Evolutionary conservation across 2,329 filamentous ascomycete species (phyloP).

Genomic region (Fonsecaea multimorphosa): DNA sequence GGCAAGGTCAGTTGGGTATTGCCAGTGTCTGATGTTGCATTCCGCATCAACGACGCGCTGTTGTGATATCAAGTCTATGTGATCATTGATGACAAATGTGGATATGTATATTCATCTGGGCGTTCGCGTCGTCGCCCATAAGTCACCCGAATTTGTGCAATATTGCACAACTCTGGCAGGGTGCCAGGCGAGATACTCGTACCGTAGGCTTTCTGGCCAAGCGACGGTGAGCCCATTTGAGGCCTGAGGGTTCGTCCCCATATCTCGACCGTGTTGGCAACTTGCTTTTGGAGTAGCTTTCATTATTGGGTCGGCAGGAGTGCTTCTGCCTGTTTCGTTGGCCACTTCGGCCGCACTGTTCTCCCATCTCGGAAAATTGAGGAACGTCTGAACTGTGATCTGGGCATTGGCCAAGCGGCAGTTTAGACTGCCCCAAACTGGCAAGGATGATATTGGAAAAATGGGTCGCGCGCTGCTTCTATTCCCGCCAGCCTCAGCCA

Average conservation of each 20-base stretch:
- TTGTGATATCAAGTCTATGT: slow-evolving; percentile 6
- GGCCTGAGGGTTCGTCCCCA: neutral
- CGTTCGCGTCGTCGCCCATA: neutral
- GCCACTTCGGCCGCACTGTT: neutral
- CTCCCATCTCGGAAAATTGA: slow-evolving; percentile 4
- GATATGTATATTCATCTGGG: neutral
- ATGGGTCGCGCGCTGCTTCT: slow-evolving; percentile 6
- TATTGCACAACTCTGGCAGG: slow-evolving; percentile 16
- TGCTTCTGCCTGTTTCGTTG: slow-evolving; percentile 16
- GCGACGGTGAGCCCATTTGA: neutral
- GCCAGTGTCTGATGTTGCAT: neutral
- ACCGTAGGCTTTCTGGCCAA: neutral
- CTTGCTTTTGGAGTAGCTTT: slow-evolving; percentile 8
- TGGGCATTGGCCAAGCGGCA: neutral
- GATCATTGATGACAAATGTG: slow-evolving; percentile 22
- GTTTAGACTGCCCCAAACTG: slow-evolving; percentile 1
- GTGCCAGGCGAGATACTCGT: neutral
- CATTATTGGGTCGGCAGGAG: neutral
- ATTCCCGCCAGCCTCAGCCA: slow-evolving; percentile 3
- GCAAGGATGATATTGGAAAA: neutral
- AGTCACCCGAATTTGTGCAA: slow-evolving; percentile 7
- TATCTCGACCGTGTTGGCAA: neutral
- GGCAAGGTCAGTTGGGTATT: neutral
- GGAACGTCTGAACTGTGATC: slow-evolving; percentile 1
- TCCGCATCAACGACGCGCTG: neutral